phyloP scores from a whole-genome alignment of 106 monocot species.

The Phalaenopsis aphrodite region DNA sequence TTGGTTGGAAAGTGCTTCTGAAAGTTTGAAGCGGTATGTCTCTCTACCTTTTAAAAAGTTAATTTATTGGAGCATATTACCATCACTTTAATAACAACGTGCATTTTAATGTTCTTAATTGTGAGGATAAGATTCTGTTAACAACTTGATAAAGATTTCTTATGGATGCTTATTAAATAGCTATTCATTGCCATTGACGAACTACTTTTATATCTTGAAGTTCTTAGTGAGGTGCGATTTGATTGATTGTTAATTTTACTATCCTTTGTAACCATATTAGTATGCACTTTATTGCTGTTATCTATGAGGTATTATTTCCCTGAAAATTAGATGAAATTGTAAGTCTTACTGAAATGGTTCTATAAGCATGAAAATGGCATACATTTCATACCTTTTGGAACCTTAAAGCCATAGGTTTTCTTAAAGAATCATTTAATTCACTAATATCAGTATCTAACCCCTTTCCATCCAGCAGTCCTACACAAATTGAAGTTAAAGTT shows the following conservation, averaged over 20 bases:
- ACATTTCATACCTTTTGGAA: no score
- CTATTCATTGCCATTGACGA: background rate
- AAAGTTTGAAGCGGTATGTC: constrained; percentile 62
- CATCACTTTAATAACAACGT: background rate
- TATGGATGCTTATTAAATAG: background rate
- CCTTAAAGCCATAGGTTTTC: no score
- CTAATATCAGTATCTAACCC: no score
- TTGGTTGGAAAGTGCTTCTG: constrained; percentile 60
- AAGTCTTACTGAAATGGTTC: no score
- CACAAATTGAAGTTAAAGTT: no score
- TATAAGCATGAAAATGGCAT: no score
- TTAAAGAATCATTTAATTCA: no score
- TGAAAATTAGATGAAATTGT: no score
- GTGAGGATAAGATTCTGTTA: background rate
- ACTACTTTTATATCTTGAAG: background rate
- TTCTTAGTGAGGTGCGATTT: background rate
- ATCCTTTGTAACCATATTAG: no score
- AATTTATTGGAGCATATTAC: constrained; percentile 2
- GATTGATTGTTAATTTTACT: constrained; percentile 1
- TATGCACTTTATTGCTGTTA: no score
- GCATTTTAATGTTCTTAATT: background rate
- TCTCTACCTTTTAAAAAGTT: background rate
- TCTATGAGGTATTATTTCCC: no score
- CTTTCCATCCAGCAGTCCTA: no score
- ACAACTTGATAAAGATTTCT: background rate